Conservation (phyloP, 2,329 filamentous ascomycete species). For the Cercospora sojina region DNA sequence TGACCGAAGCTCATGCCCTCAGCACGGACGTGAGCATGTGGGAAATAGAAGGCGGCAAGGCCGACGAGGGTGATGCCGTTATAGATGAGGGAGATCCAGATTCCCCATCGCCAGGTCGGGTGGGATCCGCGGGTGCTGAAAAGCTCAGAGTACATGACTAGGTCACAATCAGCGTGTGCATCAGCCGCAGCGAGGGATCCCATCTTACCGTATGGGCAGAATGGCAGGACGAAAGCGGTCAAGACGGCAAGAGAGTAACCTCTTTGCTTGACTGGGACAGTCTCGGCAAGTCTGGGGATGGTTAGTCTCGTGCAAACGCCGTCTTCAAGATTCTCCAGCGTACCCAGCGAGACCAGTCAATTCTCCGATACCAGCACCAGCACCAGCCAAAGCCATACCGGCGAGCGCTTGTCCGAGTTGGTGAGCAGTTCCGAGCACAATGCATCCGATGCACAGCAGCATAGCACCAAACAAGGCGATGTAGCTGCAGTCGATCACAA, state of each 20-base stretch:
- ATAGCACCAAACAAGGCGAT: slow-evolving; percentile 56
- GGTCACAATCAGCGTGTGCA: neutral
- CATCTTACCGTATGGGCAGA: slow-evolving; percentile 51
- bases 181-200: neutral
- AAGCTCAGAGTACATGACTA: slow-evolving; percentile 60
- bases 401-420: slow-evolving; percentile 49
- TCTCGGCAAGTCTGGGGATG: slow-evolving; percentile 24
- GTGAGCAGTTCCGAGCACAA: slow-evolving; percentile 58
- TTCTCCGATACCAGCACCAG: slow-evolving; percentile 66
- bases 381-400: slow-evolving; percentile 60
- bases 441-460: slow-evolving; percentile 58
- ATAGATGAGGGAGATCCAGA: slow-evolving; percentile 36
- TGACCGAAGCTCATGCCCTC: slow-evolving; percentile 43
- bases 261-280: slow-evolving; percentile 29
- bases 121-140: slow-evolving; percentile 42
- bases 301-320: neutral
- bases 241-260: slow-evolving; percentile 30
- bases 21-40: slow-evolving; percentile 49
- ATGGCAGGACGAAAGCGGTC: slow-evolving; percentile 51
- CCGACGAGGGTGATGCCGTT: slow-evolving; percentile 28
- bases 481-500: slow-evolving; percentile 35
- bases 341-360: slow-evolving; percentile 63
- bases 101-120: slow-evolving; percentile 54
- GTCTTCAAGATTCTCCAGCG: neutral
- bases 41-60: slow-evolving; percentile 52